Percentiles rank a stretch among this genome's conserved stretches.
These are phyloP conservation scores for Candida taoyuanica DNA, from an alignment of 805 yeast genomes.

Conservation along the genomic window DNA sequence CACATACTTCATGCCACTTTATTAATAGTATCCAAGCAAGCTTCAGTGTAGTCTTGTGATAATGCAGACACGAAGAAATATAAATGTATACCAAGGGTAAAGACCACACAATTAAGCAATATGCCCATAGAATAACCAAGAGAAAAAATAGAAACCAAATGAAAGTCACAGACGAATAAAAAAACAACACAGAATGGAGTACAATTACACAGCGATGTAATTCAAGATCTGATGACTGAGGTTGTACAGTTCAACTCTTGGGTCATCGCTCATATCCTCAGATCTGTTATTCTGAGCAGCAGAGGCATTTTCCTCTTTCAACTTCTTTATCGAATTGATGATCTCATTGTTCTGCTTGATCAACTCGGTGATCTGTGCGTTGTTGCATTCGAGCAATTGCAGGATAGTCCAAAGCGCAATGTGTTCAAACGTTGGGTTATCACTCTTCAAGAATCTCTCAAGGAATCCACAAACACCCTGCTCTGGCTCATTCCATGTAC, in stretches of 20 bases:
- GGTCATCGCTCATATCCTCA: slow-evolving; percentile 50
- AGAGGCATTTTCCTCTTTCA: slow-evolving; percentile 33
- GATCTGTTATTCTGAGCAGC: slow-evolving; percentile 27
- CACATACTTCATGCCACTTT: too few species aligned
- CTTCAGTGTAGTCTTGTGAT: too few species aligned
- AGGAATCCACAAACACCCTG: slow-evolving; percentile 87
- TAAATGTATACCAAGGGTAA: too few species aligned
- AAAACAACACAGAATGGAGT: neutral
- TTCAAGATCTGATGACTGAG: slow-evolving; percentile 66
- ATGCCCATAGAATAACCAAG: too few species aligned
- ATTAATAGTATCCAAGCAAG: too few species aligned
- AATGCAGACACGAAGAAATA: too few species aligned
- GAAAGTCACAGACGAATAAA: neutral
- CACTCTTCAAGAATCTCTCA: slow-evolving; percentile 70
- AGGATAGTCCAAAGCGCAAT: slow-evolving; percentile 96
- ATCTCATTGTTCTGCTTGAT: slow-evolving; percentile 53
- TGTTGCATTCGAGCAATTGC: slow-evolving; percentile 86
- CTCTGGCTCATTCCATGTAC: slow-evolving; percentile 72
- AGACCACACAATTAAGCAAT: too few species aligned
- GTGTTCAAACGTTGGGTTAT: slow-evolving; percentile 93
- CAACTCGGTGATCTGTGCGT: slow-evolving; percentile 50
- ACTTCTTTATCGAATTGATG: slow-evolving; percentile 48
- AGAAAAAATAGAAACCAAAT: neutral
- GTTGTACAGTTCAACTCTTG: slow-evolving; percentile 59
- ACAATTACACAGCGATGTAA: slow-evolving; percentile 20